A percentile compares a stretch with the other conserved stretches of the same genome.
Evolutionary conservation across 148 eudicot genomes (phyloP).

Genomic region (Selenicereus undatus): DNA sequence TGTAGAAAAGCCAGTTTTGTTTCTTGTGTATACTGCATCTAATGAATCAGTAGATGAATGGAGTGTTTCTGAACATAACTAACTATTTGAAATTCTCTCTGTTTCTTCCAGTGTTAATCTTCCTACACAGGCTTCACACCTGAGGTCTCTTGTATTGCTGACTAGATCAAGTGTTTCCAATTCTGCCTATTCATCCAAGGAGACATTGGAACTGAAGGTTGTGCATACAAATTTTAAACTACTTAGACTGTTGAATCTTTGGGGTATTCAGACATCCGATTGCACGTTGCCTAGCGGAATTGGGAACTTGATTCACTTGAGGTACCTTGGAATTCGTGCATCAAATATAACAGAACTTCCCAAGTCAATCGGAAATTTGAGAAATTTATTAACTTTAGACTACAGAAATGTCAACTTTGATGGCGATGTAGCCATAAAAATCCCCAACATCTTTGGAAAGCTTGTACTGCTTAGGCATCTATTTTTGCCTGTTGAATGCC

Average conservation of each 20-base stretch:
- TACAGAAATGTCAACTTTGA: slow-evolving; percentile 6
- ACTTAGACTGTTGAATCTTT: slow-evolving; percentile 1
- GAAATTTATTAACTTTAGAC: slow-evolving; percentile 24
- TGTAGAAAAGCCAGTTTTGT: too few relatives aligned
- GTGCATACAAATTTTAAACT: neutral
- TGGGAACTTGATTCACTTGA: slow-evolving; percentile 18
- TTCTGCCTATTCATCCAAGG: neutral
- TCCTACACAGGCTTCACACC: neutral
- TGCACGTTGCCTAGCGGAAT: neutral
- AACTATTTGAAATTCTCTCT: too few relatives aligned
- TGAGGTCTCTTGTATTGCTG: neutral
- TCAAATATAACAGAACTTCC: slow-evolving; percentile 20
- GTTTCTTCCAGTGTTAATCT: neutral
- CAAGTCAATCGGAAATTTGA: slow-evolving; percentile 13
- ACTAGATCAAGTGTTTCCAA: neutral
- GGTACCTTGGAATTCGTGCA: slow-evolving; percentile 22
- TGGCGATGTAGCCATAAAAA: neutral
- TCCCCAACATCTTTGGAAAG: slow-evolving; percentile 6
- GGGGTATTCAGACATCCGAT: neutral
- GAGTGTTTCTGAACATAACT: too few relatives aligned
- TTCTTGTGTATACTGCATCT: too few relatives aligned
- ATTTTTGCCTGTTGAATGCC: slow-evolving; percentile 12
- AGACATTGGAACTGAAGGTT: neutral
- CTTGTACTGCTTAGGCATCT: slow-evolving; percentile 22
- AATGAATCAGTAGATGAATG: too few relatives aligned